These are phyloP conservation scores for Oryza meridionalis DNA, from an alignment of 176 grass and related monocot genomes.

Conservation along the genomic window DNA sequence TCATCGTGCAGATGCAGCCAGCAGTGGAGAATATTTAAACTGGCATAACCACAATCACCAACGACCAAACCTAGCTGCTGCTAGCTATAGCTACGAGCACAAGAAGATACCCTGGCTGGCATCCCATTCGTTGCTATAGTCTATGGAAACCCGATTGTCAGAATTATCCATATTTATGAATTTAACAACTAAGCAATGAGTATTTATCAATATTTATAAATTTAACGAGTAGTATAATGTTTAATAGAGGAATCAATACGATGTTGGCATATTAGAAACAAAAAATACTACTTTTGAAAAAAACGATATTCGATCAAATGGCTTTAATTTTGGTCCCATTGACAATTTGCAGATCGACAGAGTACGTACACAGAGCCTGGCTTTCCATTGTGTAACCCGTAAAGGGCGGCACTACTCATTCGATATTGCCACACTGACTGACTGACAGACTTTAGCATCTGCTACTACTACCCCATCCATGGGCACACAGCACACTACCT, in stretches of 20 bases:
- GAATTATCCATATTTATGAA: no score
- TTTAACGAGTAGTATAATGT: no score
- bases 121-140: constrained; percentile 1
- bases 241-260: no score
- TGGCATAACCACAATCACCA: not conserved
- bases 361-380: not conserved
- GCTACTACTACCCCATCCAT: not conserved
- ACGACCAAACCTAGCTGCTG: constrained; percentile 6
- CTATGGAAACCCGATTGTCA: no score
- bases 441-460: not conserved
- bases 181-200: no score
- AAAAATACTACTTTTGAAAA: no score
- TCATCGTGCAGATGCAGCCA: not conserved
- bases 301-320: no score
- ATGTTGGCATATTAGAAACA: no score
- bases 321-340: not conserved
- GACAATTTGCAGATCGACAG: not conserved
- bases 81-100: not conserved
- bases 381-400: constrained; percentile 9
- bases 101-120: not conserved
- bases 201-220: no score
- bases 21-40: constrained; percentile 14
- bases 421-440: constrained; percentile 1
- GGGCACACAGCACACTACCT: not conserved
- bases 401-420: constrained; percentile 40